Conservation (phyloP, 163 green algal species). For the Dunaliella salina region DNA sequence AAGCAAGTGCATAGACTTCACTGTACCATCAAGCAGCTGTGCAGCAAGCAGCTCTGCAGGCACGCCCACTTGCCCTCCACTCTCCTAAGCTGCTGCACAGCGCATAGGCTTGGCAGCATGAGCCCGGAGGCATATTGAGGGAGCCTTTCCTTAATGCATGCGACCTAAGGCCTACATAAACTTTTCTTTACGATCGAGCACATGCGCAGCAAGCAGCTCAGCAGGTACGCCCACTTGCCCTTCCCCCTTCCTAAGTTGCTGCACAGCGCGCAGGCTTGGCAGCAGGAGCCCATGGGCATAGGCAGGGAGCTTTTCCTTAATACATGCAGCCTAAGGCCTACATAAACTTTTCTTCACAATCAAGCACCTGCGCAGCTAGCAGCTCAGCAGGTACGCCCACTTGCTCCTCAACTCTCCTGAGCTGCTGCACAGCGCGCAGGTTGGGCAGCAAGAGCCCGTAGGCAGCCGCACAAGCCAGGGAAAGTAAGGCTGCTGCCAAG, state of each 20-base stretch:
- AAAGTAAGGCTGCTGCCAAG: conserved; percentile 28
- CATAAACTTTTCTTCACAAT: too few species aligned
- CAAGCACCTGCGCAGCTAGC: too few species aligned
- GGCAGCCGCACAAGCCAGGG: conserved; percentile 33
- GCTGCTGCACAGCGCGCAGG: conserved; percentile 32
- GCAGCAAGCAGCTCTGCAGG: not conserved
- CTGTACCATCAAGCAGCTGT: too few species aligned
- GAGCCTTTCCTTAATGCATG: too few species aligned
- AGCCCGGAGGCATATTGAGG: too few species aligned
- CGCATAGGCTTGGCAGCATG: conserved; percentile 43
- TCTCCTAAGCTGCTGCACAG: conserved; percentile 22
- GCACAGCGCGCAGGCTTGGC: conserved; percentile 37
- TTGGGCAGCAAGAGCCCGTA: conserved; percentile 46
- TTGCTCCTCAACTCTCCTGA: not conserved
- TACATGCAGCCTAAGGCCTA: too few species aligned
- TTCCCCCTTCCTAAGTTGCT: conserved; percentile 8
- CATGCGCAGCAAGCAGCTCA: too few species aligned
- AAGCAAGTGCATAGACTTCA: too few species aligned
- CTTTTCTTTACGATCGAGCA: too few species aligned
- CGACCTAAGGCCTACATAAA: too few species aligned
- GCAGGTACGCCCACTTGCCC: not conserved
- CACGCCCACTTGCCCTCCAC: not conserved
- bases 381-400: not conserved
- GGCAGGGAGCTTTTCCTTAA: too few species aligned
- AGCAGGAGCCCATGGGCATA: conserved; percentile 34